Evolutionary conservation across 2,329 filamentous ascomycete genomes (phyloP).

Genomic region (Trichoderma gracile): DNA sequence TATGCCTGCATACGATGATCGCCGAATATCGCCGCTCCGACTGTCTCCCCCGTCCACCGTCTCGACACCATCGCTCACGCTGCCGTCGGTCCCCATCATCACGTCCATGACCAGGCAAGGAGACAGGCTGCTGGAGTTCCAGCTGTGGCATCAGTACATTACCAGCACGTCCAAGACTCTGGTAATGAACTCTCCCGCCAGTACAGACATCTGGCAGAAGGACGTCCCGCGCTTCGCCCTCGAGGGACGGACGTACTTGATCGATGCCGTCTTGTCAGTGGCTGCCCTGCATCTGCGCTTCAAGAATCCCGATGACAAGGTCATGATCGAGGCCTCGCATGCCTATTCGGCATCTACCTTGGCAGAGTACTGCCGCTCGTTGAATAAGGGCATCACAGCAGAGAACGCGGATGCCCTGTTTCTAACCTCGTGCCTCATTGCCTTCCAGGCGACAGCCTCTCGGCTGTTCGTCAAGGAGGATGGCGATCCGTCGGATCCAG

Average conservation of each 20-base stretch:
- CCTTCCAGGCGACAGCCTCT: constrained; percentile 66
- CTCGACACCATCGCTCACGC: constrained; percentile 25
- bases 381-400: constrained; percentile 58
- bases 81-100: constrained; percentile 33
- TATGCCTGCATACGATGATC: constrained; percentile 15
- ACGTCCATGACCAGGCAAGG: constrained; percentile 39
- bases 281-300: constrained; percentile 64
- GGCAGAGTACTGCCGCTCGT: constrained; percentile 58
- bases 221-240: constrained; percentile 64
- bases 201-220: constrained; percentile 60
- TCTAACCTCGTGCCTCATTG: constrained; percentile 62
- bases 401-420: constrained; percentile 64
- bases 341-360: constrained; percentile 65
- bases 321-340: constrained; percentile 62
- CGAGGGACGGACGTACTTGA: constrained; percentile 57
- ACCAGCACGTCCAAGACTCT: constrained; percentile 61
- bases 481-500: constrained; percentile 37
- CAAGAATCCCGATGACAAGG: constrained; percentile 57
- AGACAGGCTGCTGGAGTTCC: constrained; percentile 59
- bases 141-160: constrained; percentile 65
- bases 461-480: constrained; percentile 63
- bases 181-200: constrained; percentile 52
- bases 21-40: constrained; percentile 16
- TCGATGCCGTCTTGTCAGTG: constrained; percentile 65
- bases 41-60: constrained; percentile 21